phyloP scores from a whole-genome alignment of 441 rosid species.

The Eruca vesicaria region DNA sequence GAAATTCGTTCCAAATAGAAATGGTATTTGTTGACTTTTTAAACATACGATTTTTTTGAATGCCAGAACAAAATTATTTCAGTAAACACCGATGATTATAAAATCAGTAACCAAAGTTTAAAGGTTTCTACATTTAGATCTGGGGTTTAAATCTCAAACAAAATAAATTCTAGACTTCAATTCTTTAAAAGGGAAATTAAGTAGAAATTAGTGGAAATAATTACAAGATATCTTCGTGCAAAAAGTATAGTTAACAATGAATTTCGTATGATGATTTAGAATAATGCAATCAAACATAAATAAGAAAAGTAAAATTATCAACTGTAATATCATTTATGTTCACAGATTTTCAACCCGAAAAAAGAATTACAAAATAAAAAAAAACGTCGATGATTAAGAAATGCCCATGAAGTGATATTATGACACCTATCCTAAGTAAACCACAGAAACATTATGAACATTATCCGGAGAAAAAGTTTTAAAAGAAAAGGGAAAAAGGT shows the following conservation, averaged over 20 bases:
- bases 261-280: too few relatives aligned
- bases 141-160: too few relatives aligned
- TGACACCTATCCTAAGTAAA: neutral
- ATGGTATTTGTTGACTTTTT: neutral
- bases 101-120: neutral
- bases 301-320: too few relatives aligned
- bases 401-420: neutral
- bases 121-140: too few relatives aligned
- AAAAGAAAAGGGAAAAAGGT: neutral
- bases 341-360: too few relatives aligned
- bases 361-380: neutral
- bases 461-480: neutral
- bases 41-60: neutral
- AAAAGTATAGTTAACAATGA: too few relatives aligned
- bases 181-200: too few relatives aligned
- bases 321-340: too few relatives aligned
- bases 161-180: too few relatives aligned
- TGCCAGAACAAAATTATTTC: neutral
- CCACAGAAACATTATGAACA: neutral
- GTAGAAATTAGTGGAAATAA: too few relatives aligned
- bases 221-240: too few relatives aligned
- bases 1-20: neutral
- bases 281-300: too few relatives aligned
- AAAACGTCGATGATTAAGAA: neutral
- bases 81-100: neutral